A percentile compares a stretch with the other conserved stretches of the same genome.
These are phyloP conservation scores for Neoarthrinium moseri DNA, from an alignment of 2,329 filamentous ascomycete genomes.

Conservation along the genomic window DNA sequence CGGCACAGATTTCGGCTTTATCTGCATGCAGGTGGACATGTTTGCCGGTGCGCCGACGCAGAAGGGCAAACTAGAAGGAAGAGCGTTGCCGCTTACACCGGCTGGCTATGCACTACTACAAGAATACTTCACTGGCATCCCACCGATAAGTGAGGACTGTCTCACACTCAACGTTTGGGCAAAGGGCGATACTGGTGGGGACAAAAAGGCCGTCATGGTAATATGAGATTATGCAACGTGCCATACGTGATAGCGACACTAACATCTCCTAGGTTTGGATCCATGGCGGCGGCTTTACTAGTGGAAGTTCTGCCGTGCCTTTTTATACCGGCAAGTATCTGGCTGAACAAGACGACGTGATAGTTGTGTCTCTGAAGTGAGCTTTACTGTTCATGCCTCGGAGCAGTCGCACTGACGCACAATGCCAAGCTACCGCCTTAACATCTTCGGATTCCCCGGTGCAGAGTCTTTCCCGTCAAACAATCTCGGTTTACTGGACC, in stretches of 20 bases:
- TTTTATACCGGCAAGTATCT: constrained; percentile 6
- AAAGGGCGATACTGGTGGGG: background rate
- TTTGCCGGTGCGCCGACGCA: background rate
- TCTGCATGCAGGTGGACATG: constrained; percentile 5
- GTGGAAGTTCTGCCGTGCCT: background rate
- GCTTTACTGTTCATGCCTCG: background rate
- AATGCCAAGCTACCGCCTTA: constrained; percentile 3
- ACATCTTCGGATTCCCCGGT: constrained; percentile 9
- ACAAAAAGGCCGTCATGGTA: constrained; percentile 3
- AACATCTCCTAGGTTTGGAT: background rate
- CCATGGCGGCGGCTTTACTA: constrained; percentile 2
- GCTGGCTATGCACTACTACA: constrained; percentile 1
- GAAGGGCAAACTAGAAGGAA: background rate
- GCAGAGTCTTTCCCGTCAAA: constrained; percentile 34
- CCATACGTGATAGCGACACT: background rate
- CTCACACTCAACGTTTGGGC: constrained; percentile 39
- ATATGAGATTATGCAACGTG: background rate
- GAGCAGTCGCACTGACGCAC: background rate
- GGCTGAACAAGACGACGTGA: constrained; percentile 2
- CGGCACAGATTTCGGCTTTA: constrained; percentile 3
- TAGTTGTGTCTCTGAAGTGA: constrained; percentile 5
- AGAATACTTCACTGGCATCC: constrained; percentile 11
- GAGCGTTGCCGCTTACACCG: background rate
- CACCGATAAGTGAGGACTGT: constrained; percentile 22
- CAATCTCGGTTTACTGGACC: constrained; percentile 40